Percentiles rank a stretch among this genome's conserved stretches.
Evolutionary conservation across 192 early-diverging fungal species (phyloP).

Genomic region (Pilaira anomala): DNA sequence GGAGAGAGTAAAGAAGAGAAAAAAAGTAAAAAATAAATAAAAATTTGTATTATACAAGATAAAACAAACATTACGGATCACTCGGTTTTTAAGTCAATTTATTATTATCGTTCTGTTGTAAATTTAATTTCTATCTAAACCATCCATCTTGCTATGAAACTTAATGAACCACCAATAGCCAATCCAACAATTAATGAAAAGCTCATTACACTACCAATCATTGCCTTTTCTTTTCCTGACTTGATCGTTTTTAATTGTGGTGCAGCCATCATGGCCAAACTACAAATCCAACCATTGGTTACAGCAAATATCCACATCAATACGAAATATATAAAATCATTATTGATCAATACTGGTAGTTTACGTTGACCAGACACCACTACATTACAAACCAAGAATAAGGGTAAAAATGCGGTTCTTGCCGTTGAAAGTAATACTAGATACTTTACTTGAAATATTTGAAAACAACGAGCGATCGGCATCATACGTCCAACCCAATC

Average conservation of each 20-base stretch:
- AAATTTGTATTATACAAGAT: too few species aligned
- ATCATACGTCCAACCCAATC: slow-evolving; percentile 67
- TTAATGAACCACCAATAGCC: slow-evolving; percentile 61
- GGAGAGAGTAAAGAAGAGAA: too few species aligned
- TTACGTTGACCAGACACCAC: not conserved
- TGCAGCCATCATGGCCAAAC: slow-evolving; percentile 60
- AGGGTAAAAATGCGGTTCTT: slow-evolving; percentile 60
- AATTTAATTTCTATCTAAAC: slow-evolving; percentile 11
- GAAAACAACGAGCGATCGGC: slow-evolving; percentile 45
- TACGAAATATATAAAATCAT: slow-evolving; percentile 48
- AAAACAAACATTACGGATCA: too few species aligned
- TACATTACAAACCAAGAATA: slow-evolving; percentile 49
- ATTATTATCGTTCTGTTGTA: too few species aligned
- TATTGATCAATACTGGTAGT: slow-evolving; percentile 42
- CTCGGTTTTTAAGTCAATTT: too few species aligned
- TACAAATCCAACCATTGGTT: slow-evolving; percentile 65
- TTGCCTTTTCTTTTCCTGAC: slow-evolving; percentile 35
- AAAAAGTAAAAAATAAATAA: not conserved
- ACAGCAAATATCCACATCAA: slow-evolving; percentile 59
- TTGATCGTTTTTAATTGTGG: slow-evolving; percentile 34
- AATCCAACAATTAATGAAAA: slow-evolving; percentile 64
- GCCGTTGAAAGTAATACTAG: slow-evolving; percentile 44
- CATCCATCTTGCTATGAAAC: slow-evolving; percentile 46
- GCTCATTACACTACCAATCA: slow-evolving; percentile 64
- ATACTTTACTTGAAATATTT: slow-evolving; percentile 43